Conservation (phyloP, 495 filamentous ascomycete genomes). For the Thozetella sp. region DNA sequence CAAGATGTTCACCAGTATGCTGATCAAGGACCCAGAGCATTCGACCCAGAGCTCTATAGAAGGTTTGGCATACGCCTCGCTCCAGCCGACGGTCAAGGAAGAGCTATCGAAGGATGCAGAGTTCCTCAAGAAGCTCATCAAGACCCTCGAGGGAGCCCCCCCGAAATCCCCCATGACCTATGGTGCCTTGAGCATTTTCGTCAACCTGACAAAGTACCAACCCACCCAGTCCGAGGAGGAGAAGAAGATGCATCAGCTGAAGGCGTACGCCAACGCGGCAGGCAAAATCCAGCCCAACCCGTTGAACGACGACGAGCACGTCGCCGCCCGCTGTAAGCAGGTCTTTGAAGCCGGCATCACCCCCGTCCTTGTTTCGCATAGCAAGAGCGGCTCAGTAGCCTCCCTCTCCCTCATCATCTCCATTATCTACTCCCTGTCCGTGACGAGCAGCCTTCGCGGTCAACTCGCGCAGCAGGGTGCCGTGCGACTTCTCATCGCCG, state of each 20-base stretch:
- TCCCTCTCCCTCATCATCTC: conserved; percentile 69
- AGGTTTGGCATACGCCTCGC: conserved; percentile 88
- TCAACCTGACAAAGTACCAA: conserved; percentile 80
- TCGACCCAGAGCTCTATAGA: conserved; percentile 73
- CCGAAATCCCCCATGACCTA: conserved; percentile 74
- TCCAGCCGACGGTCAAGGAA: conserved; percentile 83
- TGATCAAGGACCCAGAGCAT: conserved; percentile 61
- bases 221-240: conserved; percentile 86
- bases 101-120: conserved; percentile 64
- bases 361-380: conserved; percentile 69
- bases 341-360: conserved; percentile 78
- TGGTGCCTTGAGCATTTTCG: conserved; percentile 79
- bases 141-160: conserved; percentile 58
- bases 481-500: conserved; percentile 76
- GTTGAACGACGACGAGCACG: conserved; percentile 72
- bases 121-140: conserved; percentile 69
- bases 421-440: conserved; percentile 77
- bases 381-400: conserved; percentile 64
- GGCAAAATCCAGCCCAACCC: conserved; percentile 65
- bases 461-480: conserved; percentile 88
- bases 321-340: conserved; percentile 72
- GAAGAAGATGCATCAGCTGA: conserved; percentile 85
- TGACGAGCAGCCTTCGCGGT: conserved; percentile 70
- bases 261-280: conserved; percentile 86
- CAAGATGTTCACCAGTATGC: conserved; percentile 74